A percentile compares a stretch with the other conserved stretches of the same genome.
These are phyloP conservation scores for Nicotiana attenuata DNA, from an alignment of 257 asterid species.

Conservation along the genomic window DNA sequence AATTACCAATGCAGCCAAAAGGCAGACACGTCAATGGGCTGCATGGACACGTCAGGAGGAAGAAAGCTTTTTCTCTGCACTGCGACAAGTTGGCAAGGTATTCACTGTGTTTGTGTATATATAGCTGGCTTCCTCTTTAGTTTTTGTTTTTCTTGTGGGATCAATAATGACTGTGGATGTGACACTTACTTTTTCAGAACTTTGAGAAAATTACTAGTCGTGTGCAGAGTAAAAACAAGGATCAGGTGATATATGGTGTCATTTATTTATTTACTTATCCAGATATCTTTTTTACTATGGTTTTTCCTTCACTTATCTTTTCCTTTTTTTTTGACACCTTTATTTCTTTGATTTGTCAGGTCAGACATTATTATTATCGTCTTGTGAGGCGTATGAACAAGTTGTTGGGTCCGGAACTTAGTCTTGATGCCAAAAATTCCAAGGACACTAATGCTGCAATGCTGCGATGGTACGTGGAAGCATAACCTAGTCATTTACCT, in stretches of 20 bases:
- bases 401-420: slow-evolving; percentile 90
- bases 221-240: slow-evolving; percentile 96
- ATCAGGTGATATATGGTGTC: slow-evolving; percentile 51
- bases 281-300: neutral
- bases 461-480: slow-evolving; percentile 77
- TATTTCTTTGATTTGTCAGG: slow-evolving; percentile 43
- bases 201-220: slow-evolving; percentile 89
- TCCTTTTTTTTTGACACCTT: neutral
- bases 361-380: slow-evolving; percentile 92
- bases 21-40: slow-evolving; percentile 97
- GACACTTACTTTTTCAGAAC: slow-evolving; percentile 48
- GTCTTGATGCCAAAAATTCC: slow-evolving; percentile 91
- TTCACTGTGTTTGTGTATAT: slow-evolving; percentile 16
- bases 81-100: slow-evolving; percentile 99
- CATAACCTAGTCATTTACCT: neutral
- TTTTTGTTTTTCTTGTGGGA: slow-evolving; percentile 6
- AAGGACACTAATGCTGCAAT: slow-evolving; percentile 95
- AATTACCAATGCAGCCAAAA: slow-evolving; percentile 46
- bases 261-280: neutral
- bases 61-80: slow-evolving; percentile 86
- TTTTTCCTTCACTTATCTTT: slow-evolving; percentile 15
- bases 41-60: slow-evolving; percentile 99
- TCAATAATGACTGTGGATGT: slow-evolving; percentile 13
- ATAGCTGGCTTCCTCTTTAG: neutral
- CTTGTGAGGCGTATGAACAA: slow-evolving; percentile 99